These are phyloP conservation scores for Cladosporium halotolerans DNA, from an alignment of 2,329 filamentous ascomycete genomes.

Conservation along the genomic window DNA sequence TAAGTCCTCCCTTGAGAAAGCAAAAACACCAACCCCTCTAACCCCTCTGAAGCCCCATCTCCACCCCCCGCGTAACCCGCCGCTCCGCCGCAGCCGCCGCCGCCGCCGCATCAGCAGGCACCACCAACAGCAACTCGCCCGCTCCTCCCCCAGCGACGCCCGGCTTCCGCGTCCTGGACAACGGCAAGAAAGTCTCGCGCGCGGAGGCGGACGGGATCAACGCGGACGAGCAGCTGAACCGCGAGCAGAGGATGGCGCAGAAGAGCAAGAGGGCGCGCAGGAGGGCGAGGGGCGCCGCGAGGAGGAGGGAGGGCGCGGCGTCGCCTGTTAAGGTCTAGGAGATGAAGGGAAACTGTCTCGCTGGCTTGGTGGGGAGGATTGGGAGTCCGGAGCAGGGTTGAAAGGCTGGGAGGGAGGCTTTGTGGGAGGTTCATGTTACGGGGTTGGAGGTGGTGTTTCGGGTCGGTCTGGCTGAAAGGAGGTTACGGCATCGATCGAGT, in stretches of 20 bases:
- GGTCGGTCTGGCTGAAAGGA: no score
- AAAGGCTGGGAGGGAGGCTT: no score
- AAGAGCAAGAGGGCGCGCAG: slow-evolving; percentile 6
- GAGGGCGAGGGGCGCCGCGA: not conserved
- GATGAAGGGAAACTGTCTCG: not conserved
- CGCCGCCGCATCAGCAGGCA: not conserved
- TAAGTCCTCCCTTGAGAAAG: no score
- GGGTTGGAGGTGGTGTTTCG: no score
- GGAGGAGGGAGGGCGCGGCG: not conserved
- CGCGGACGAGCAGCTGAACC: slow-evolving; percentile 3
- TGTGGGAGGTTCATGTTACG: no score
- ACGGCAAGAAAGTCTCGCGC: slow-evolving; percentile 7
- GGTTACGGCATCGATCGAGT: no score
- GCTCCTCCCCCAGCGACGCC: not conserved
- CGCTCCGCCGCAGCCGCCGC: slow-evolving; percentile 3
- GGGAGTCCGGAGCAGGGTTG: no score
- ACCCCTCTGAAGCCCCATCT: not conserved
- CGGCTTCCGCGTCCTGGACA: not conserved
- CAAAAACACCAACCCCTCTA: no score
- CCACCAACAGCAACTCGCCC: not conserved
- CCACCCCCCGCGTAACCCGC: slow-evolving; percentile 5
- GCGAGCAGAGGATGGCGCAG: slow-evolving; percentile 6
- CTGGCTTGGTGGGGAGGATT: not conserved
- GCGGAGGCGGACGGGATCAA: slow-evolving; percentile 6
- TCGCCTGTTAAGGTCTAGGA: slow-evolving; percentile 1